A percentile compares a stretch with the other conserved stretches of the same genome.
Conservation (phyloP, 2,329 filamentous ascomycete genomes). For the Cordyceps pruinosa region DNA sequence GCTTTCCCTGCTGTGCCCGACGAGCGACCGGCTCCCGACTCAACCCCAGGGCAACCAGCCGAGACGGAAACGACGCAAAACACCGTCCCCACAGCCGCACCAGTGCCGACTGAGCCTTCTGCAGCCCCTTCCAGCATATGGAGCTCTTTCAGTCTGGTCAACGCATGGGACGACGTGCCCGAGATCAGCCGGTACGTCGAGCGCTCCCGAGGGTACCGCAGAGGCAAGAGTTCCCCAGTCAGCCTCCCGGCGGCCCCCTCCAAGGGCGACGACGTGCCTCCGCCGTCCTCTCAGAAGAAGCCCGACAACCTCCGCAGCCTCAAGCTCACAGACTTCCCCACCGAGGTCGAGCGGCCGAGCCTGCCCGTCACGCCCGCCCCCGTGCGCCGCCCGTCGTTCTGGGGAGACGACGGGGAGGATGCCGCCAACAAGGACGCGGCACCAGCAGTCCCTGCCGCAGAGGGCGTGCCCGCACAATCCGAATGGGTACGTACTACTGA, state of each 20-base stretch:
- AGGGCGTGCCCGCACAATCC: conserved; percentile 77
- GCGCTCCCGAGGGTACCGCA: conserved; percentile 57
- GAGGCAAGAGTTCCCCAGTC: conserved; percentile 31
- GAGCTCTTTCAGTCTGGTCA: conserved; percentile 66
- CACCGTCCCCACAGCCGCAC: not conserved
- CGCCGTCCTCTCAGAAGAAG: conserved; percentile 6
- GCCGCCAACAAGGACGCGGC: conserved; percentile 43
- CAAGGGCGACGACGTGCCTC: not conserved
- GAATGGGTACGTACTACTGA: conserved; percentile 99
- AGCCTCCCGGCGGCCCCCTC: not conserved
- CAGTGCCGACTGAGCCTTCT: conserved; percentile 5
- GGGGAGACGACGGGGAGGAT: conserved; percentile 43
- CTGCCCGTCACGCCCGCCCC: conserved; percentile 87
- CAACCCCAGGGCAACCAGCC: not conserved
- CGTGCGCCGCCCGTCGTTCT: conserved; percentile 60
- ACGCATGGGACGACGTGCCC: conserved; percentile 89
- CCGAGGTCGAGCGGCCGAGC: conserved; percentile 73
- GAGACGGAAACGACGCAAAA: conserved; percentile 16
- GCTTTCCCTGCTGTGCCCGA: conserved; percentile 42
- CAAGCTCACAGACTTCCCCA: conserved; percentile 82
- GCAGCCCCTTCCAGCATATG: conserved; percentile 46
- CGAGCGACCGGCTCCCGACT: conserved; percentile 18
- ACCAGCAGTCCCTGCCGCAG: conserved; percentile 62
- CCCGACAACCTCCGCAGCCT: conserved; percentile 25
- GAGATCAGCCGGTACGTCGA: conserved; percentile 86